Conservation (phyloP, 2,329 filamentous ascomycete genomes). For the Talaromyces sp. region DNA sequence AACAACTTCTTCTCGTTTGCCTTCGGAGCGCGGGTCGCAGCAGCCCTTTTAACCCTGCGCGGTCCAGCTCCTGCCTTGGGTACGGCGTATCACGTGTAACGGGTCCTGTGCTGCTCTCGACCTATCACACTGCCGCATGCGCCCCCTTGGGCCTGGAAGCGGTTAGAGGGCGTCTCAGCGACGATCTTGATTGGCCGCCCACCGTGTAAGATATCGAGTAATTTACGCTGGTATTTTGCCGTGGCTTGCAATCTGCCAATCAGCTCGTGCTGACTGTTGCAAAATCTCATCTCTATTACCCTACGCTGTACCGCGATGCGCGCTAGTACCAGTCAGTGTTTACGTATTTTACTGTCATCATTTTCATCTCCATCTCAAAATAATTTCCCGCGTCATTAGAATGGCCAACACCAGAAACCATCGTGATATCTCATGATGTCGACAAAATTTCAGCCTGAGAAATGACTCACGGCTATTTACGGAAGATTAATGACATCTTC, state of each 20-base stretch:
- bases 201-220: neutral
- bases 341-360: neutral
- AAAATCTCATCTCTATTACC: neutral
- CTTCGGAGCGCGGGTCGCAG: slow-evolving; percentile 19
- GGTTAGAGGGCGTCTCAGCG: neutral
- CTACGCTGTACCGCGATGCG: neutral
- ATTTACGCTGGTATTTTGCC: neutral
- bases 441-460: neutral
- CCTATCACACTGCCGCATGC: slow-evolving; percentile 1
- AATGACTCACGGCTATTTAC: neutral
- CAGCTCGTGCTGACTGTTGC: neutral
- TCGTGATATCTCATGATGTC: neutral
- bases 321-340: neutral
- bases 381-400: neutral
- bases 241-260: neutral
- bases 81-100: slow-evolving; percentile 2
- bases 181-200: neutral
- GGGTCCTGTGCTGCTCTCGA: neutral
- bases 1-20: slow-evolving; percentile 1
- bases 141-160: neutral
- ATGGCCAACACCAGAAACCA: neutral
- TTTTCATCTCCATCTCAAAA: neutral
- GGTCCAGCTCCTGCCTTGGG: slow-evolving; percentile 11
- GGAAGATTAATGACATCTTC: neutral
- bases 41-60: slow-evolving; percentile 36